Conservation (phyloP, 805 yeast species). For the Kuraishia capsulata region DNA sequence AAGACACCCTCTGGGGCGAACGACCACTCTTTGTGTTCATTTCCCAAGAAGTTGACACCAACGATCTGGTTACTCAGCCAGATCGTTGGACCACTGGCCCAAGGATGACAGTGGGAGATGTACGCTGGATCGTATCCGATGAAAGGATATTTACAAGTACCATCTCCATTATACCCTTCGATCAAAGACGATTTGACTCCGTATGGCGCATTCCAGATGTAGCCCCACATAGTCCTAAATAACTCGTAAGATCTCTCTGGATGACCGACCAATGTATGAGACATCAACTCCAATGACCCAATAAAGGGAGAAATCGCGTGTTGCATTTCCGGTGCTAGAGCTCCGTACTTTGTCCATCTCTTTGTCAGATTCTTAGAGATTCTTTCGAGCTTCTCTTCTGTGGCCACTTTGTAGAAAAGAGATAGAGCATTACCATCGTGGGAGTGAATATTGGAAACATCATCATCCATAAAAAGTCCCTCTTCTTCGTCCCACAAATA, state of each 20-base stretch:
- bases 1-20: slow-evolving; percentile 6
- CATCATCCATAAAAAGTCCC: slow-evolving; percentile 6
- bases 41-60: slow-evolving; percentile 3
- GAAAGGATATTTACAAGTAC: slow-evolving; percentile 7
- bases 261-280: slow-evolving; percentile 5
- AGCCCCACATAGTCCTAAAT: slow-evolving; percentile 7
- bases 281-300: slow-evolving; percentile 4
- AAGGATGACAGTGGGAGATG: slow-evolving; percentile 7
- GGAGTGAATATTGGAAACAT: slow-evolving; percentile 4
- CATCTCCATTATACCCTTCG: slow-evolving; percentile 7
- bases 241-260: slow-evolving; percentile 6
- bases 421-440: slow-evolving; percentile 6
- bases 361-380: slow-evolving; percentile 4
- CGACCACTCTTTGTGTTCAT: slow-evolving; percentile 4
- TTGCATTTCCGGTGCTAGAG: slow-evolving; percentile 4
- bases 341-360: slow-evolving; percentile 7
- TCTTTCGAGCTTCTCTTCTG: slow-evolving; percentile 2
- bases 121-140: slow-evolving; percentile 6
- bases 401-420: slow-evolving; percentile 3
- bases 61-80: slow-evolving; percentile 5
- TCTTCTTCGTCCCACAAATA: slow-evolving; percentile 4
- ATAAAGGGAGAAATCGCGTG: slow-evolving; percentile 8
- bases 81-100: slow-evolving; percentile 6
- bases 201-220: slow-evolving; percentile 7
- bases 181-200: slow-evolving; percentile 6